These are phyloP conservation scores for Yamadazyma tumulicola DNA, from an alignment of 805 yeast species.

Conservation along the genomic window DNA sequence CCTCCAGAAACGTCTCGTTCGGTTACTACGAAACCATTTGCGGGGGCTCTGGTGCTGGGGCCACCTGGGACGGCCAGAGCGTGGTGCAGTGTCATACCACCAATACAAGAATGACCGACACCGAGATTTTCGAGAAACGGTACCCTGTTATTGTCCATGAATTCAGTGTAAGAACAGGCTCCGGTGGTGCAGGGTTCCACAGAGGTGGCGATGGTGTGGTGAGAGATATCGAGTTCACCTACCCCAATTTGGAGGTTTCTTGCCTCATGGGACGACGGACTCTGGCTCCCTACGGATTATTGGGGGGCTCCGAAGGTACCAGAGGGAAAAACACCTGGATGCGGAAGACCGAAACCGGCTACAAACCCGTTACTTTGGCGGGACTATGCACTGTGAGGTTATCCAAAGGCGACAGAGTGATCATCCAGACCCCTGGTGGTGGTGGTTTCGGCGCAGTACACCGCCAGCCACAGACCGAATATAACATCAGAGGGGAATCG, in stretches of 20 bases:
- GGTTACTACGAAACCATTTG: slow-evolving; percentile 95
- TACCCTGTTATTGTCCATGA: slow-evolving; percentile 79
- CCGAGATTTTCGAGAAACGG: slow-evolving; percentile 82
- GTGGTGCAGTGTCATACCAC: slow-evolving; percentile 96
- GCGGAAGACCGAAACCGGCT: slow-evolving; percentile 15
- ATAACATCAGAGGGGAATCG: too few relatives aligned
- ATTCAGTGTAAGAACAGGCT: slow-evolving; percentile 63
- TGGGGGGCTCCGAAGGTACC: slow-evolving; percentile 75
- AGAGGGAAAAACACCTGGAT: slow-evolving; percentile 54
- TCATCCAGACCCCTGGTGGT: slow-evolving; percentile 42
- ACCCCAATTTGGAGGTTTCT: slow-evolving; percentile 53
- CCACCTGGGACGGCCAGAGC: slow-evolving; percentile 78
- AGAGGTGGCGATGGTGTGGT: slow-evolving; percentile 84
- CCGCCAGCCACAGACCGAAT: too few relatives aligned
- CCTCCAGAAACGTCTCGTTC: slow-evolving; percentile 53
- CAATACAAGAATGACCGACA: slow-evolving; percentile 88
- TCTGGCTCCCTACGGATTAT: slow-evolving; percentile 78
- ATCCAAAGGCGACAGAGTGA: slow-evolving; percentile 37
- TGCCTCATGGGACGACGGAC: slow-evolving; percentile 85
- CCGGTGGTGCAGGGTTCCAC: slow-evolving; percentile 78
- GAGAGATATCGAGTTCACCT: slow-evolving; percentile 75
- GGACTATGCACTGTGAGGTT: slow-evolving; percentile 33
- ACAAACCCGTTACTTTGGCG: slow-evolving; percentile 24
- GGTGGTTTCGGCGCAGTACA: slow-evolving; percentile 46
- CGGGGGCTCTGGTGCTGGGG: slow-evolving; percentile 94